Evolutionary conservation across 306 rosid genomes (phyloP), one percentile per base, ranked within the genome.

Genomic region (Vicia sativa): DNA sequence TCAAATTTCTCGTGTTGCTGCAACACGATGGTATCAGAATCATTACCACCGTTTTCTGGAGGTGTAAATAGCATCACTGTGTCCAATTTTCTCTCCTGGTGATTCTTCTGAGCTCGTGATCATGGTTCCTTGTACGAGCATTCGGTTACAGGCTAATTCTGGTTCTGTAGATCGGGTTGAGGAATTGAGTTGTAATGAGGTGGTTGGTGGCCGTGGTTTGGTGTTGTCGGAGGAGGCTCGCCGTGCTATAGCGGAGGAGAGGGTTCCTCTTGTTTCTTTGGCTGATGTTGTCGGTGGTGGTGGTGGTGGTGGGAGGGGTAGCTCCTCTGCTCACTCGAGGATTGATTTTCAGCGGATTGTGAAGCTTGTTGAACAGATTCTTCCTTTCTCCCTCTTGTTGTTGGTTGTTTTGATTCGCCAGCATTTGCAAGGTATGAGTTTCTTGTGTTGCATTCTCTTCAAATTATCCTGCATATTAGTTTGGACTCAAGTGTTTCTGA

Each of bases 371-470:
- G 96, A 93, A 77, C 92, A 88, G 75, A 70, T 93, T 79, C 95
- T 93, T 57, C 99, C 97, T 15, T 93, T 88, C 64, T 84, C 87
- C 25, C 65, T 93, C 56, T 82, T 93, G 67, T 58, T 93, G 77
- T 69, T 90, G 68, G 71, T 87, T 11, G 95, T 90, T 48, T 90
- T 93, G 85, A 86, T 90, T 67, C 96, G 96, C 31, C 92, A 88
- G 81, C 96, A 93, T 75, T 85, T 90, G 79, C 87, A 83, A 86
- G 97, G 98, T 93, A 78, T 50, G 49, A 5, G 28, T 65, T 64
- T 45, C 18, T 37, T 7, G 35, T 21, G 21, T 62, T 42, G 1
- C 39, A 9, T 50, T 38, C 37, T 14, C 16, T 56, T 62, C 45
- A 28, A 16, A 57, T 69, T 21, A 2, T 71, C 13, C 11, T 26